A percentile compares a stretch with the other conserved stretches of the same genome.
These are phyloP conservation scores for Xerocomus potaroensis DNA, from an alignment of 768 basidiomycete genomes.

Conservation along the genomic window DNA sequence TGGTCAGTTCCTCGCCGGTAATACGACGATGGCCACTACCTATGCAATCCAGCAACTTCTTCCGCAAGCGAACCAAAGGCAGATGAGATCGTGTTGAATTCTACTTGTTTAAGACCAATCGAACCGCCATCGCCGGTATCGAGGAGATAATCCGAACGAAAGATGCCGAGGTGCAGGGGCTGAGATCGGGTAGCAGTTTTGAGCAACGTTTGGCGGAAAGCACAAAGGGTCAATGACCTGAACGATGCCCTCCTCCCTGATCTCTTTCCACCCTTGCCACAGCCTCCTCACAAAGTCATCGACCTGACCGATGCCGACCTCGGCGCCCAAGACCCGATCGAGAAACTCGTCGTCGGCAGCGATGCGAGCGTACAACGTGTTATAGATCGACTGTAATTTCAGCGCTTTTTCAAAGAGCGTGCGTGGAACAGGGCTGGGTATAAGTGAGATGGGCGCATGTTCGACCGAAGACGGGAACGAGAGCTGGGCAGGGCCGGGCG, in stretches of 20 bases:
- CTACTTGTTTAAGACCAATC: conserved; percentile 80
- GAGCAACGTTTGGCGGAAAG: conserved; percentile 1
- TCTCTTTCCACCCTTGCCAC: conserved; percentile 80
- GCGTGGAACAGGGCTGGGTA: conserved; percentile 85
- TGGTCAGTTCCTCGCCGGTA: not conserved
- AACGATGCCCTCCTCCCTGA: conserved; percentile 58
- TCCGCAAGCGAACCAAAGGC: conserved; percentile 84
- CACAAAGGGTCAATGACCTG: conserved; percentile 39
- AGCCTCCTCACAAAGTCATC: conserved; percentile 84
- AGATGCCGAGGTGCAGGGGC: conserved; percentile 85
- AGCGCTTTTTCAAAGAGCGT: conserved; percentile 61
- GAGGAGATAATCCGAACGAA: conserved; percentile 91
- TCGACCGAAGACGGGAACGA: conserved; percentile 67
- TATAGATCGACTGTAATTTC: conserved; percentile 72
- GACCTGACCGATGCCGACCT: conserved; percentile 69
- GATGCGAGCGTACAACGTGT: conserved; percentile 79
- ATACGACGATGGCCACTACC: conserved; percentile 47
- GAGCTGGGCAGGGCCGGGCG: conserved; percentile 41
- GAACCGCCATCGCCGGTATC: conserved; percentile 44
- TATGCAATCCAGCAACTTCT: conserved; percentile 65
- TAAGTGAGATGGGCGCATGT: conserved; percentile 85
- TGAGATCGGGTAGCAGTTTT: conserved; percentile 28
- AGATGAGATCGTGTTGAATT: conserved; percentile 95
- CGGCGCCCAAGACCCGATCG: conserved; percentile 79
- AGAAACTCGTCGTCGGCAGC: conserved; percentile 77